These are phyloP conservation scores for Neostapfia colusana DNA, from an alignment of 176 grass and related monocot species.

Conservation along the genomic window DNA sequence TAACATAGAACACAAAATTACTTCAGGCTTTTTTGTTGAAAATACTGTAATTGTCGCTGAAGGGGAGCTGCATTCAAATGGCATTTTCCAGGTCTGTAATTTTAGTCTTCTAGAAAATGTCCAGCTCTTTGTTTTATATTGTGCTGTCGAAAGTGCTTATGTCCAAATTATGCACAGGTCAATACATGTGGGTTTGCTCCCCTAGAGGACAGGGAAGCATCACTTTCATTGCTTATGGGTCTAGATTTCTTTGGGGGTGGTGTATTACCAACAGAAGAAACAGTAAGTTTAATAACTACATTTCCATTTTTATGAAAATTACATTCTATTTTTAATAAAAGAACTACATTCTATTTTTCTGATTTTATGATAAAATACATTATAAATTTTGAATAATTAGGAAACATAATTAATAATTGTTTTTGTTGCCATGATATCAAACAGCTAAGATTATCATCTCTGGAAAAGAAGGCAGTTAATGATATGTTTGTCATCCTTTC, in stretches of 20 bases:
- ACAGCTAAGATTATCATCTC: constrained; percentile 64
- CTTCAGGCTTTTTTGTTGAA: constrained; percentile 89
- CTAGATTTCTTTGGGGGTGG: constrained; percentile 96
- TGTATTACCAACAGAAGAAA: constrained; percentile 77
- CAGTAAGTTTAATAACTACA: constrained; percentile 44
- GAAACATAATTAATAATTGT: constrained; percentile 17
- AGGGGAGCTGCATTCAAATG: constrained; percentile 79
- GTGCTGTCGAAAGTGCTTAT: constrained; percentile 1
- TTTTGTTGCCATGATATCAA: constrained; percentile 41
- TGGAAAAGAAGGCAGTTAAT: constrained; percentile 86
- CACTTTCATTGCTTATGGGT: constrained; percentile 74
- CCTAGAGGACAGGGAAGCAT: constrained; percentile 78
- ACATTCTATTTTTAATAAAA: neutral
- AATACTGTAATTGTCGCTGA: constrained; percentile 89
- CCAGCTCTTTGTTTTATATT: neutral
- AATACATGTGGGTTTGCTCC: constrained; percentile 98
- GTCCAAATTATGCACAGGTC: constrained; percentile 56
- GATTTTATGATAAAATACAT: neutral
- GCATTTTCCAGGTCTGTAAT: constrained; percentile 70
- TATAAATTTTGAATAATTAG: constrained; percentile 6
- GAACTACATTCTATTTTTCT: no score
- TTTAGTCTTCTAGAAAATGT: neutral
- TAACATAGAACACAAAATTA: constrained; percentile 86
- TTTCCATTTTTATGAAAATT: neutral
- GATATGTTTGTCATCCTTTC: constrained; percentile 98